Percentiles rank a stretch among this genome's conserved stretches.
These are phyloP conservation scores for Pulveroboletus sp. DNA, from an alignment of 768 basidiomycete species.

Conservation along the genomic window DNA sequence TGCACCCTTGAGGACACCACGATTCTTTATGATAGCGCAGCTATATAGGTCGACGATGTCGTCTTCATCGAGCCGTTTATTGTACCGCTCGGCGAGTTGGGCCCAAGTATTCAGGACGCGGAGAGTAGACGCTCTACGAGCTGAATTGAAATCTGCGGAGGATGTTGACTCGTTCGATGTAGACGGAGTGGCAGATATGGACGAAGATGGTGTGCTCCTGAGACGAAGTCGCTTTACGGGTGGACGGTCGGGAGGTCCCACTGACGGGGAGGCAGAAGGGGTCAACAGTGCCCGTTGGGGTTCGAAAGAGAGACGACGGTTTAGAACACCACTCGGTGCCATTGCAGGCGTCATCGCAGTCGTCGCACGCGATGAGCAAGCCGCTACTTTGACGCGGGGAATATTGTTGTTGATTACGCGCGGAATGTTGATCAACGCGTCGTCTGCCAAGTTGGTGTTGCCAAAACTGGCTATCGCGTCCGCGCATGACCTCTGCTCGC, in stretches of 20 bases:
- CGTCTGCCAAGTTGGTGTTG: not conserved
- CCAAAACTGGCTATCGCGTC: slow-evolving; percentile 7
- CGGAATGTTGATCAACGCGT: slow-evolving; percentile 11
- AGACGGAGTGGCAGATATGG: slow-evolving; percentile 34
- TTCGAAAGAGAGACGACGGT: slow-evolving; percentile 6
- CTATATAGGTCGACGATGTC: slow-evolving; percentile 71
- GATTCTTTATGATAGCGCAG: slow-evolving; percentile 59
- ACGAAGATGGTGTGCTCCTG: slow-evolving; percentile 41
- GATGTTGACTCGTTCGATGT: slow-evolving; percentile 26
- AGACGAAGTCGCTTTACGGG: slow-evolving; percentile 49
- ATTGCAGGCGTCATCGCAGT: slow-evolving; percentile 11
- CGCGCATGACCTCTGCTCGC: no score
- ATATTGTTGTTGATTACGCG: slow-evolving; percentile 3
- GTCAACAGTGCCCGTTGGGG: slow-evolving; percentile 18
- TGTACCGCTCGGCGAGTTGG: slow-evolving; percentile 63
- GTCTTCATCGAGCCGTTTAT: slow-evolving; percentile 65
- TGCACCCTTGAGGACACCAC: slow-evolving; percentile 54
- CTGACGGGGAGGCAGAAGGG: slow-evolving; percentile 28
- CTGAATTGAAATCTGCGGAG: slow-evolving; percentile 44
- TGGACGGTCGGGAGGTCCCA: slow-evolving; percentile 33
- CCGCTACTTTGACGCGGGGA: not conserved
- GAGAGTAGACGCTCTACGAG: slow-evolving; percentile 47
- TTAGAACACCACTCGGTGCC: not conserved
- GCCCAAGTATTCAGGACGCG: slow-evolving; percentile 63
- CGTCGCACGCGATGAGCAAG: slow-evolving; percentile 7